These are phyloP conservation scores for Phytophthora chlamydospora DNA, from an alignment of 352 stramenopile species.

Conservation along the genomic window DNA sequence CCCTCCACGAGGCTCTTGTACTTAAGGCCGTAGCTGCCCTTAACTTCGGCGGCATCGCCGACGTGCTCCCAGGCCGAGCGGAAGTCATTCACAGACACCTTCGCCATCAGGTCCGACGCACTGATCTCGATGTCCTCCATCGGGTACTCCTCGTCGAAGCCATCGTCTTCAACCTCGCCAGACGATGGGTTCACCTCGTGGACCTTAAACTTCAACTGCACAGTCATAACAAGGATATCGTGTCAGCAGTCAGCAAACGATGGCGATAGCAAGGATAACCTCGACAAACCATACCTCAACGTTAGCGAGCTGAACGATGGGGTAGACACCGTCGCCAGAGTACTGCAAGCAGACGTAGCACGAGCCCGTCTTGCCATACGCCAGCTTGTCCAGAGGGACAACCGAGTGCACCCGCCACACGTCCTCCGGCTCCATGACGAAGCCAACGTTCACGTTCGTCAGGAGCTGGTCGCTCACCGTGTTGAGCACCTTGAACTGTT, in stretches of 20 bases:
- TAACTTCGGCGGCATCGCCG: conserved; percentile 93
- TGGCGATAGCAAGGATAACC: not conserved
- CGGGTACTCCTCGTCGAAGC: conserved; percentile 98
- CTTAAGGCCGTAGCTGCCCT: conserved; percentile 96
- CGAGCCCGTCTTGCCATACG: conserved; percentile 94
- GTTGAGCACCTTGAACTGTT: conserved; percentile 98
- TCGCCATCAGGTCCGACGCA: conserved; percentile 97
- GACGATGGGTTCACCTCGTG: conserved; percentile 96
- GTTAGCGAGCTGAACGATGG: conserved; percentile 91
- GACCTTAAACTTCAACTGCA: conserved; percentile 94
- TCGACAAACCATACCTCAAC: conserved; percentile 64
- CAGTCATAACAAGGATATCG: conserved; percentile 12
- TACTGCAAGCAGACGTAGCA: conserved; percentile 95
- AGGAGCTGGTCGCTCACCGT: conserved; percentile 98
- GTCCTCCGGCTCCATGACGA: conserved; percentile 91
- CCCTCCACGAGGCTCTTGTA: conserved; percentile 98
- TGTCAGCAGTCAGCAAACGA: conserved; percentile 1
- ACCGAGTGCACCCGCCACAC: conserved; percentile 92
- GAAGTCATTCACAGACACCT: conserved; percentile 97
- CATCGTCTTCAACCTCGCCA: conserved; percentile 89
- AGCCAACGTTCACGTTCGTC: conserved; percentile 93
- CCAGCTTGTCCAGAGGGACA: conserved; percentile 86
- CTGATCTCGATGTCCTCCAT: conserved; percentile 97
- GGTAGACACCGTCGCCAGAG: conserved; percentile 73
- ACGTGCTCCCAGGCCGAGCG: conserved; percentile 96